Percentiles rank a stretch among this genome's conserved stretches.
phyloP scores from a whole-genome alignment of 495 filamentous ascomycete species.

The Jackrogersella multiformis region DNA sequence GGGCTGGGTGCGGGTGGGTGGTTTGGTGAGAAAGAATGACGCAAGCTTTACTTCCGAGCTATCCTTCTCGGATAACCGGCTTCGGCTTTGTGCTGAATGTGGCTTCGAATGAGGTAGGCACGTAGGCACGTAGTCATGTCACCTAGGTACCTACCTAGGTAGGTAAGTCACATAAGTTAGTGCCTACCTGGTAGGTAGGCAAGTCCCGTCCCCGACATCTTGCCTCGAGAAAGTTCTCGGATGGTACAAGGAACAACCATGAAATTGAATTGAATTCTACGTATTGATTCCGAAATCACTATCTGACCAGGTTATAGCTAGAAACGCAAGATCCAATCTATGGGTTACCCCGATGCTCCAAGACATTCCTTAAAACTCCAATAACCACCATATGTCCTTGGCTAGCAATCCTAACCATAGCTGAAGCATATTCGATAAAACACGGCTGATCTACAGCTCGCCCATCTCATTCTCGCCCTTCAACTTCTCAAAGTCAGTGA shows the following conservation, averaged over 20 bases:
- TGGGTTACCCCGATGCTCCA: neutral
- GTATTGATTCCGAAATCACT: constrained; percentile 1
- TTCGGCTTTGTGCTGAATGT: constrained; percentile 26
- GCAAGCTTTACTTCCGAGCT: constrained; percentile 29
- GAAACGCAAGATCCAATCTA: neutral
- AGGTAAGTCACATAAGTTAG: too few relatives aligned
- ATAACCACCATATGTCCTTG: constrained; percentile 17
- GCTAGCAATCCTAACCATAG: neutral
- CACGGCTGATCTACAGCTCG: constrained; percentile 39
- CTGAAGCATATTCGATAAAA: neutral
- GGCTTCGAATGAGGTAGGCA: constrained; percentile 3
- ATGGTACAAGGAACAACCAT: constrained; percentile 6
- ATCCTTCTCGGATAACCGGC: constrained; percentile 34
- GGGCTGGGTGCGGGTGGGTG: too few relatives aligned
- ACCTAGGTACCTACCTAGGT: neutral
- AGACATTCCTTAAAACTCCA: constrained; percentile 7
- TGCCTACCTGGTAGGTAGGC: too few relatives aligned
- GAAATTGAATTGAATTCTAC: constrained; percentile 6
- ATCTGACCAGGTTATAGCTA: neutral
- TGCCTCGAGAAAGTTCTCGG: neutral
- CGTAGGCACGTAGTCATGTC: too few relatives aligned
- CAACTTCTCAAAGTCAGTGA: constrained; percentile 63
- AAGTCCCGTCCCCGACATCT: too few relatives aligned
- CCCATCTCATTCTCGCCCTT: constrained; percentile 43
- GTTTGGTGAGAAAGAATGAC: constrained; percentile 29